Evolutionary conservation across 345 rosid species (phyloP).

Genomic region (Dipteronia sinensis): DNA sequence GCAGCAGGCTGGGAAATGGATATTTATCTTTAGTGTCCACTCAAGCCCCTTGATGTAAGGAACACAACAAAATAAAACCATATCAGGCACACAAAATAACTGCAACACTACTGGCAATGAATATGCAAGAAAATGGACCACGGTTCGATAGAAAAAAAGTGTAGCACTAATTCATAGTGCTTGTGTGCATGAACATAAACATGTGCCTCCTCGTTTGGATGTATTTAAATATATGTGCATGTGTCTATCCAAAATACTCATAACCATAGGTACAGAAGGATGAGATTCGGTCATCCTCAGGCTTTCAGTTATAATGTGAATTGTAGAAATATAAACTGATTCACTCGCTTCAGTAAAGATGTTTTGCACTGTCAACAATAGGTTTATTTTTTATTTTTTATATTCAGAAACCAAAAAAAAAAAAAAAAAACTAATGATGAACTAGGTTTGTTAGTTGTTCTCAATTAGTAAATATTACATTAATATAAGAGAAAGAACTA

Average conservation of each 20-base stretch:
- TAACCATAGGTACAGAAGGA: not conserved
- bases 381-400: not conserved
- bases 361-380: not conserved
- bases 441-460: not conserved
- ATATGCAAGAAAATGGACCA: not conserved
- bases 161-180: not conserved
- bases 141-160: not conserved
- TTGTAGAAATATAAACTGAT: slow-evolving; percentile 1
- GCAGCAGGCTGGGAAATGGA: slow-evolving; percentile 82
- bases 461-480: slow-evolving; percentile 3
- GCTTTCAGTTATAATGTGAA: not conserved
- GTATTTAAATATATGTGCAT: not conserved
- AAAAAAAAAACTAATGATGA: no score
- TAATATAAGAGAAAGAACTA: slow-evolving; percentile 22
- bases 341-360: slow-evolving; percentile 11
- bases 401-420: not conserved
- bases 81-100: slow-evolving; percentile 21
- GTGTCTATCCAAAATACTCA: not conserved
- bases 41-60: slow-evolving; percentile 26
- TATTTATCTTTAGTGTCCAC: slow-evolving; percentile 39
- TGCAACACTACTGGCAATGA: slow-evolving; percentile 6
- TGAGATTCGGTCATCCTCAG: not conserved
- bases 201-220: not conserved
- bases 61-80: slow-evolving; percentile 18
- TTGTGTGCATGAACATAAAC: not conserved